Base-by-base conservation (phyloP, 805 yeast species). In the Metschnikowia drakensbergensis region DNA sequence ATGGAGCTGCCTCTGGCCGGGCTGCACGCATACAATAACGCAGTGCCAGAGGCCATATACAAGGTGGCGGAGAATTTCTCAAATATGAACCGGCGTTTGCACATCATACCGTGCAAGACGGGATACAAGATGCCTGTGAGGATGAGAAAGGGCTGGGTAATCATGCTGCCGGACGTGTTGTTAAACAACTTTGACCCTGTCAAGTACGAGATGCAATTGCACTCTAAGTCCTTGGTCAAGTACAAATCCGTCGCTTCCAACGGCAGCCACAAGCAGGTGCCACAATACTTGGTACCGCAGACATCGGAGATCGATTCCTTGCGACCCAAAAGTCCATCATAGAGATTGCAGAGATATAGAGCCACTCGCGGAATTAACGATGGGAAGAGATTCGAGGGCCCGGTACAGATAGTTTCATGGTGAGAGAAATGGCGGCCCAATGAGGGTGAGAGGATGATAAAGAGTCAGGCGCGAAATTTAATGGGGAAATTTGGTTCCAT, bases 141-240 rank as follows among this genome's bases (percentile, higher is more conserved):
- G 53, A 64, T 80, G 51, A 80, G 97, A 60, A 83, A 82, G 7
- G 98, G 98, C 4, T 91, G 98, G 98, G 94, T 88, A 3, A 79
- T 90, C 7, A 72, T 88, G 76, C 78, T 90, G 58, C 97, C 97
- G 0, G 96, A 90, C 66, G 81, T 86, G 3, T 65, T 88, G 55
- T 60, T 88, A 29, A 80, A 88, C 62, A 88, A 88, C 61, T 88
- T 91, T 51, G 58, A 62, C 41, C 69, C 72, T 0, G 45, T 37
- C 5, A 55, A 55, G 28, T 72, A 69, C 55, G 64, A 61, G 42
- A 54, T 61, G 42, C 71, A 70, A 37, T 50, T 72, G 33, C 55
- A 60, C 44, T 45, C 60, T 5, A 68, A 64, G 53, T 70, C 75
- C 5, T 34, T 59, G 48, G 54, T 71, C 22, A 63, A 63, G 40